Evolutionary conservation across 1,284 basidiomycete species (phyloP), one percentile per base, ranked within the genome.

Genomic region (Puccinia hordei): DNA sequence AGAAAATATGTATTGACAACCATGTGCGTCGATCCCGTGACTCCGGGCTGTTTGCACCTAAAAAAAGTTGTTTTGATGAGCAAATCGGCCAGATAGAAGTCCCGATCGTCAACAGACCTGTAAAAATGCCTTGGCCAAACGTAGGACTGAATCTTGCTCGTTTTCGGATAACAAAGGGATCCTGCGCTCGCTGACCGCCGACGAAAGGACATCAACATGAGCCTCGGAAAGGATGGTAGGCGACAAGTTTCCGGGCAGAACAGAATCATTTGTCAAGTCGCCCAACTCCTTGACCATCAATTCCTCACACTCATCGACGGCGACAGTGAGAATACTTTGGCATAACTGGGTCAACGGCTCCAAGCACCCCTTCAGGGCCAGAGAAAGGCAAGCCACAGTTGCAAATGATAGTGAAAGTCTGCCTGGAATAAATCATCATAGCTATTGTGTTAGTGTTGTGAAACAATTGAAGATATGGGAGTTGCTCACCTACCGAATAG

Each of bases 1-100:
- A 6, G 69, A 73, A 27, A 80, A 80, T n/a, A 80, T 59, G 61
- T 80, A 80, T 63, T 71, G 78, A 44, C 53, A 51, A n/a, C 78
- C 78, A 44, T 65, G 24, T 44, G 17, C 15, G 24, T 80, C 78
- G 13, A 80, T 65, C 49, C 78, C 78, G 49, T 69, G 57, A 49
- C 9, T 51, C 22, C 44, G 49, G 44, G 76, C 65, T 17, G 33
- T 49, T 71, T 69, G 65, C n/a, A 78, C 44, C 68, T 71, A 71
- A 61, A 19, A 59, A 53, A 33, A 53, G 30, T 38, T 24, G 0
- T 44, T 10, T 24, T n/a, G 65, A 57, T 38, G 22, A 44, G 30
- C 8, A 59, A 13, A 51, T 33, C 15, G 30, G 55, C n/a, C 51
- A 19, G 24, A 55, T 9, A 73, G 22, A n/a, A 73, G 5, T 61